Conservation (phyloP, 192 early-diverging fungal species). For the Pilobolus umbonatus region DNA sequence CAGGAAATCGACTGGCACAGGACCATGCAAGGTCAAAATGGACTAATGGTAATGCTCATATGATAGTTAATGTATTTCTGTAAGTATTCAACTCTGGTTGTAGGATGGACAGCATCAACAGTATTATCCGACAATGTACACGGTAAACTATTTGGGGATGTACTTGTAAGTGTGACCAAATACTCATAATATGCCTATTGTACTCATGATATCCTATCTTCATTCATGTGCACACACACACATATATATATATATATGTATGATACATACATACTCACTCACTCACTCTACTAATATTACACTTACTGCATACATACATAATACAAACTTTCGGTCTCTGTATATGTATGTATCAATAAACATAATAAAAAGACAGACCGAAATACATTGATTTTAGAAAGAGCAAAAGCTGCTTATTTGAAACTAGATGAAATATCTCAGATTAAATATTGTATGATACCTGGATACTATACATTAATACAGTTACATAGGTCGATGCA, state of each 20-base stretch:
- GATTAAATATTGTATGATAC: constrained; percentile 7
- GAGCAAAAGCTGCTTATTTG: constrained; percentile 18
- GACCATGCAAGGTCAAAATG: not conserved
- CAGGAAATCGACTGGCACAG: not conserved
- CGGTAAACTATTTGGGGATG: constrained; percentile 29
- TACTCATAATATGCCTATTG: too few species aligned
- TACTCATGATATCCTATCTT: too few species aligned
- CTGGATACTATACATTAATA: constrained; percentile 10
- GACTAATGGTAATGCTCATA: constrained; percentile 4
- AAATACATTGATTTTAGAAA: constrained; percentile 10
- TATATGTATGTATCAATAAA: not conserved
- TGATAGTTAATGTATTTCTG: too few species aligned
- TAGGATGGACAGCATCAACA: constrained; percentile 19
- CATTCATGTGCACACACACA: too few species aligned
- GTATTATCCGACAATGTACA: constrained; percentile 19
- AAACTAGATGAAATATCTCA: constrained; percentile 22
- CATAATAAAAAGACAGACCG: constrained; percentile 5
- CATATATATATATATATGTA: not conserved
- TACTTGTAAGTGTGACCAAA: constrained; percentile 12
- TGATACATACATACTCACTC: not conserved
- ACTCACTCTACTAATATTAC: too few species aligned
- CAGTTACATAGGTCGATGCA: constrained; percentile 29
- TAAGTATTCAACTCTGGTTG: too few species aligned
- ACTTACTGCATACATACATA: not conserved
- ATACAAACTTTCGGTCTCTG: not conserved